These are phyloP conservation scores for Aspergillus thermomutatus DNA, from an alignment of 2,329 filamentous ascomycete genomes.

Conservation along the genomic window DNA sequence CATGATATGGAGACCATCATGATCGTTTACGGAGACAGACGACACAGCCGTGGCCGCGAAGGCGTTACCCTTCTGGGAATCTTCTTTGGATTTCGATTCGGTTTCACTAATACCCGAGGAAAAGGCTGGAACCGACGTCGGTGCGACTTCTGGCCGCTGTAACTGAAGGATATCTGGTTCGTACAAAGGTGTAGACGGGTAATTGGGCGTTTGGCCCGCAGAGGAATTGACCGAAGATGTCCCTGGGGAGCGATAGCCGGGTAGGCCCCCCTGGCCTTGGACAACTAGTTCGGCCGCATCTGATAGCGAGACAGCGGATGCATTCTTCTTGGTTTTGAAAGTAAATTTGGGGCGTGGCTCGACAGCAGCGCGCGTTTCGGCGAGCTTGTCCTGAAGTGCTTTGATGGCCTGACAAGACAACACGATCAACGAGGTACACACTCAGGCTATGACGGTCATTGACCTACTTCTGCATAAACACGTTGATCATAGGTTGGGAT, in stretches of 20 bases:
- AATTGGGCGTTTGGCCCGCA: slow-evolving; percentile 31
- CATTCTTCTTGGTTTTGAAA: slow-evolving; percentile 65
- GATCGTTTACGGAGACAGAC: slow-evolving; percentile 63
- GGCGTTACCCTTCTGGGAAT: slow-evolving; percentile 38
- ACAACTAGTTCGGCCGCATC: slow-evolving; percentile 55
- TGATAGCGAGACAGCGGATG: slow-evolving; percentile 53
- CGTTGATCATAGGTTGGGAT: slow-evolving; percentile 88
- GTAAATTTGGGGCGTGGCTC: slow-evolving; percentile 77
- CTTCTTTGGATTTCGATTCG: slow-evolving; percentile 16
- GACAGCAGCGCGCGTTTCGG: slow-evolving; percentile 63
- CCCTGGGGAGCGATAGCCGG: slow-evolving; percentile 42
- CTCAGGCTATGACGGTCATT: neutral
- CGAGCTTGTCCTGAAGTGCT: slow-evolving; percentile 72
- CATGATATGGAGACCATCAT: slow-evolving; percentile 69
- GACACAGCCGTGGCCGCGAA: slow-evolving; percentile 56
- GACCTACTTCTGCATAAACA: slow-evolving; percentile 70
- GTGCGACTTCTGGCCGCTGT: slow-evolving; percentile 33
- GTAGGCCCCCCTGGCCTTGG: slow-evolving; percentile 44
- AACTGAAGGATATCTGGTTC: slow-evolving; percentile 32
- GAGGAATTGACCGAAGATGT: slow-evolving; percentile 42
- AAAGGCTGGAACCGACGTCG: slow-evolving; percentile 32
- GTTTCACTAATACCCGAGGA: slow-evolving; percentile 19
- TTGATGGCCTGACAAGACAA: slow-evolving; percentile 64
- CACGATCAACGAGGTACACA: slow-evolving; percentile 16
- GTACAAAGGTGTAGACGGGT: slow-evolving; percentile 35